Evolutionary conservation across 108 stramenopile genomes (phyloP).

Genomic region (Fistulifera pelliculosa): DNA sequence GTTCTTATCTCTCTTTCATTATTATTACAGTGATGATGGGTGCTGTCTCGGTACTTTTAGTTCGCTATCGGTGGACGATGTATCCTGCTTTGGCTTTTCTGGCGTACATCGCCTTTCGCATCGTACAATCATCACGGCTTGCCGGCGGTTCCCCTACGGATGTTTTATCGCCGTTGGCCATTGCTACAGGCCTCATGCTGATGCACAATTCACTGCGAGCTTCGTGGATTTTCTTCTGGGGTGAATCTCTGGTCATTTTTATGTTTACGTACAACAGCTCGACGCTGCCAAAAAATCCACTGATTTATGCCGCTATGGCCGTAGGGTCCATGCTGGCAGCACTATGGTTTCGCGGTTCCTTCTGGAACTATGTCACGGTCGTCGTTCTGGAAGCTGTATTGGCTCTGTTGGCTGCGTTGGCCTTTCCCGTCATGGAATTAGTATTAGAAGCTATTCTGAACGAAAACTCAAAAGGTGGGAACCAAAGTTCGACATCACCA

Average conservation of each 20-base stretch:
- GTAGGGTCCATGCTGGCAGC: conserved; percentile 35
- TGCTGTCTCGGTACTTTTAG: conserved; percentile 37
- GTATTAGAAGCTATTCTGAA: conserved; percentile 72
- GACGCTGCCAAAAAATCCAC: conserved; percentile 3
- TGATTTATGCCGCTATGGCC: conserved; percentile 9
- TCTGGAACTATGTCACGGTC: conserved; percentile 65
- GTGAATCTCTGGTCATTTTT: conserved; percentile 67
- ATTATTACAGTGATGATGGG: conserved; percentile 45
- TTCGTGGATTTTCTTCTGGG: conserved; percentile 35
- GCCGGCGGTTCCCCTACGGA: conserved; percentile 19
- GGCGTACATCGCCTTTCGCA: conserved; percentile 40
- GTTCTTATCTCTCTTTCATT: conserved; percentile 3
- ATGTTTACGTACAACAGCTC: conserved; percentile 69
- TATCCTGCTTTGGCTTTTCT: conserved; percentile 44
- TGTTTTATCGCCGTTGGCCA: conserved; percentile 43
- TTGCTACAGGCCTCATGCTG: conserved; percentile 52
- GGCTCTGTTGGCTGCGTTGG: conserved; percentile 58
- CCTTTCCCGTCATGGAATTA: conserved; percentile 85
- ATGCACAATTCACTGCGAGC: conserved; percentile 36
- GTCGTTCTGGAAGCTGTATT: conserved; percentile 48
- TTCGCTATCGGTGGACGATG: conserved; percentile 44
- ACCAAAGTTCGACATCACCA: conserved; percentile 73
- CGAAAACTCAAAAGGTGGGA: conserved; percentile 80
- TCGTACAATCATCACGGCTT: conserved; percentile 10
- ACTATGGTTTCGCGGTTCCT: conserved; percentile 72